Percentiles rank a stretch among this genome's conserved stretches.
Conservation (phyloP, 2,329 filamentous ascomycete species). For the Talaromyces sp. region DNA sequence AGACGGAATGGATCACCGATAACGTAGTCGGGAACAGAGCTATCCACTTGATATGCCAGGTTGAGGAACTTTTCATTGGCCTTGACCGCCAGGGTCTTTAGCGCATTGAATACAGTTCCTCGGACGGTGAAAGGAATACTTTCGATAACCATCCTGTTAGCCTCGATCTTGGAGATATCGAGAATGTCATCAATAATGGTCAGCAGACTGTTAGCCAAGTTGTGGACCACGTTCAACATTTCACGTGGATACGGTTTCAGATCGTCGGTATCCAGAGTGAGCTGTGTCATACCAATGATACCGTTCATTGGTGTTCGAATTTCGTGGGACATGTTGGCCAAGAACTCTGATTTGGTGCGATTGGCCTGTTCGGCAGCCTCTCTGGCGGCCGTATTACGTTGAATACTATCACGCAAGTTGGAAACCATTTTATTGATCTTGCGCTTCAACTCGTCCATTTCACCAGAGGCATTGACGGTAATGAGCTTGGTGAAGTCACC, state of each 20-base stretch:
- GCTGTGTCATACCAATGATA: conserved; percentile 92
- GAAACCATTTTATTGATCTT: conserved; percentile 99
- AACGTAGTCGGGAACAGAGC: conserved; percentile 85
- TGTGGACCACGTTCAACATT: conserved; percentile 95
- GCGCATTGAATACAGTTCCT: conserved; percentile 89
- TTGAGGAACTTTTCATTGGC: conserved; percentile 93
- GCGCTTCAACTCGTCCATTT: conserved; percentile 95
- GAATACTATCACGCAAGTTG: conserved; percentile 87
- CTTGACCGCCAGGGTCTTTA: conserved; percentile 89
- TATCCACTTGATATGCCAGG: conserved; percentile 85
- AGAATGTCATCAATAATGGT: conserved; percentile 84
- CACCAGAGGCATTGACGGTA: conserved; percentile 88
- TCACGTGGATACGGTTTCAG: conserved; percentile 88
- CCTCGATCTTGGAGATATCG: conserved; percentile 72
- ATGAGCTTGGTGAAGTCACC: conserved; percentile 93
- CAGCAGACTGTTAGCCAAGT: conserved; percentile 84
- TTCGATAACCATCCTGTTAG: conserved; percentile 92
- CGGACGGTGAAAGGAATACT: conserved; percentile 91
- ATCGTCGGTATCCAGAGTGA: conserved; percentile 87
- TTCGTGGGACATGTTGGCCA: conserved; percentile 97
- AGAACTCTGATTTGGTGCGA: conserved; percentile 93
- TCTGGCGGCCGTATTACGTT: conserved; percentile 86
- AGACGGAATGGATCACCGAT: conserved; percentile 91
- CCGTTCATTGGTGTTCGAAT: conserved; percentile 95
- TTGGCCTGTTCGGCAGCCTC: conserved; percentile 92